Conservation (phyloP, 2,329 filamentous ascomycete species). For the Bipolaris sorokiniana region DNA sequence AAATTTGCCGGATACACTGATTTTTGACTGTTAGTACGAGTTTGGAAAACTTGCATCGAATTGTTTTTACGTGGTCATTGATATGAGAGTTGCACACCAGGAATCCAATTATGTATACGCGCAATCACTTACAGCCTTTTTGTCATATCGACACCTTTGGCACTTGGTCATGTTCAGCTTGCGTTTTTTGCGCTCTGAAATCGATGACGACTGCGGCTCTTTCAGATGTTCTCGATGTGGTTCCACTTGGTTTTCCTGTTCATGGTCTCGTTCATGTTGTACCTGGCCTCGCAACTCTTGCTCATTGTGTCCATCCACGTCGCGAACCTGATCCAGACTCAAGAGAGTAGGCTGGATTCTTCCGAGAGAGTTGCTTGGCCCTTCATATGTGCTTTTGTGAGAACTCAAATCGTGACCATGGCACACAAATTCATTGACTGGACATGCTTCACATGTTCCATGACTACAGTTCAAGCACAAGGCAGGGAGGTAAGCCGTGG, state of each 20-base stretch:
- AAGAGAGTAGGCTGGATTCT: not conserved
- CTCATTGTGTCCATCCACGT: too few relatives aligned
- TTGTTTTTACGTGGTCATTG: not conserved
- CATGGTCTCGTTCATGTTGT: not conserved
- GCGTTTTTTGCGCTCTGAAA: not conserved
- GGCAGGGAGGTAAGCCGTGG: too few relatives aligned
- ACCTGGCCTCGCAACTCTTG: not conserved
- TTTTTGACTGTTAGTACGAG: not conserved
- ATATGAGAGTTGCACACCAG: not conserved
- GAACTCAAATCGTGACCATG: too few relatives aligned
- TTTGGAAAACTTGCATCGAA: too few relatives aligned
- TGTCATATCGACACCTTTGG: not conserved
- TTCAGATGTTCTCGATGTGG: not conserved
- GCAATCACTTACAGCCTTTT: not conserved
- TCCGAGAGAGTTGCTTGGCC: not conserved
- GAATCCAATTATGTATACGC: not conserved
- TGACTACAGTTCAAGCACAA: not conserved
- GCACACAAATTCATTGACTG: not conserved
- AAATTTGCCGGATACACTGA: not conserved
- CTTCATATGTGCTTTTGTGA: not conserved
- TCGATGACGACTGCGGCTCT: not conserved
- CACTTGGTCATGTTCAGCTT: conserved; percentile 4
- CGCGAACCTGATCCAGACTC: not conserved
- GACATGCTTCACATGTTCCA: not conserved
- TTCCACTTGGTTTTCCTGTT: not conserved